Evolutionary conservation across 2,329 filamentous ascomycete genomes (phyloP).

Genomic region (Xylaria digitata): DNA sequence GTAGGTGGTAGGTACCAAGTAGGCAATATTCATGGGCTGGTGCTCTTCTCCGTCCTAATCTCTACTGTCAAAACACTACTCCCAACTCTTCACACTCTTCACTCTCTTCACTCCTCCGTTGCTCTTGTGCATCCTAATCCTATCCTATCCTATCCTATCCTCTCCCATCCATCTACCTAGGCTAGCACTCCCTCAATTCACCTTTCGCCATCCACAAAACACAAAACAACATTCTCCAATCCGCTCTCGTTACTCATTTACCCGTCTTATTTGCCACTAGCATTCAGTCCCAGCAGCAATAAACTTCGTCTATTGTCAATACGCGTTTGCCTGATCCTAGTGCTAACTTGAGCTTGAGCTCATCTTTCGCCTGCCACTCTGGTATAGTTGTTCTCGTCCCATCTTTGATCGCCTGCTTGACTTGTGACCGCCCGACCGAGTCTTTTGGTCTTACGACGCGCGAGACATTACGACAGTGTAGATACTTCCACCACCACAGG

Average conservation of each 20-base stretch:
- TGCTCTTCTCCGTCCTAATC: background rate
- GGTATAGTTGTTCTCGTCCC: slow-evolving; percentile 16
- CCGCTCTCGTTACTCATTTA: slow-evolving; percentile 22
- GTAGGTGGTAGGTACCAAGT: background rate
- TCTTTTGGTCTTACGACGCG: slow-evolving; percentile 31
- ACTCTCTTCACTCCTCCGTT: slow-evolving; percentile 22
- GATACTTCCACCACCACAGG: slow-evolving; percentile 4
- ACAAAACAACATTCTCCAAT: slow-evolving; percentile 31
- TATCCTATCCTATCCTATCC: slow-evolving; percentile 20
- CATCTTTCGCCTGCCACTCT: slow-evolving; percentile 18
- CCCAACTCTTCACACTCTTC: slow-evolving; percentile 23
- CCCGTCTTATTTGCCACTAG: slow-evolving; percentile 9
- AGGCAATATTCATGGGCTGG: too few species aligned
- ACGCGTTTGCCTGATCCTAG: slow-evolving; percentile 24
- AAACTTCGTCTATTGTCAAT: slow-evolving; percentile 22
- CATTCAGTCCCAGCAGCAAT: slow-evolving; percentile 14
- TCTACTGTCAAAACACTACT: slow-evolving; percentile 26
- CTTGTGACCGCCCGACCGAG: slow-evolving; percentile 30
- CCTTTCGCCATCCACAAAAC: slow-evolving; percentile 29
- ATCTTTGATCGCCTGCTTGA: slow-evolving; percentile 31
- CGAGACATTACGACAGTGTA: slow-evolving; percentile 29
- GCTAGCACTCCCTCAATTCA: slow-evolving; percentile 27
- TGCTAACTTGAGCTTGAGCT: slow-evolving; percentile 28
- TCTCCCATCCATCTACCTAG: background rate
- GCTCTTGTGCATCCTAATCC: slow-evolving; percentile 38